These are phyloP conservation scores for Nevesoporus exiguus DNA, from an alignment of 768 basidiomycete genomes.

Conservation along the genomic window DNA sequence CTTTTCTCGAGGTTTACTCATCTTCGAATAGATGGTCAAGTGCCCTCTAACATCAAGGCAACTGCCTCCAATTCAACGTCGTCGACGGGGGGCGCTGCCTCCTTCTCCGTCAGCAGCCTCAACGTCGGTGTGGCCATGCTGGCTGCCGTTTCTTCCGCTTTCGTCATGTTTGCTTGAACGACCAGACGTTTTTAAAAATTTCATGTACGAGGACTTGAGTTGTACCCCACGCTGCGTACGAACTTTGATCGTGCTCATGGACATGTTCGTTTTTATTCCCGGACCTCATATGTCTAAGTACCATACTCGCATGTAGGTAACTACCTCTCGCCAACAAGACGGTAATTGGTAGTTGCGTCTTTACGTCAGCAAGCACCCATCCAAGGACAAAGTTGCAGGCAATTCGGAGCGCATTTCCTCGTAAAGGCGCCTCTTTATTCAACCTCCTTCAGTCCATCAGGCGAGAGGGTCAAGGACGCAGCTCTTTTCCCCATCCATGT, in stretches of 20 bases:
- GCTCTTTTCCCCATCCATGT: slow-evolving; percentile 20
- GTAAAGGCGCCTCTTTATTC: not conserved
- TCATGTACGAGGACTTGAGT: not conserved
- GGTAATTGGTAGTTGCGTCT: not conserved
- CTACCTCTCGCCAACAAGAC: not conserved
- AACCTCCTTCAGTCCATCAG: not conserved
- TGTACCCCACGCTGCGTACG: not conserved
- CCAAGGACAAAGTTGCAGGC: not conserved
- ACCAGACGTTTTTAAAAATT: not conserved
- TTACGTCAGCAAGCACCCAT: slow-evolving; percentile 27
- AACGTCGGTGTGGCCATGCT: slow-evolving; percentile 28
- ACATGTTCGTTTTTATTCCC: not conserved
- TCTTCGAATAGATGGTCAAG: slow-evolving; percentile 27
- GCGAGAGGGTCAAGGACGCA: not conserved
- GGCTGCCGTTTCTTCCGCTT: slow-evolving; percentile 33
- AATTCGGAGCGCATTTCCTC: not conserved
- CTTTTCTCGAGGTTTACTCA: not conserved
- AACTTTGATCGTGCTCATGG: slow-evolving; percentile 3
- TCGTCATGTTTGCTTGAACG: slow-evolving; percentile 35
- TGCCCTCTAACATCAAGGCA: slow-evolving; percentile 26
- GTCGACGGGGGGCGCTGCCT: slow-evolving; percentile 18
- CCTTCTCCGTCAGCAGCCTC: slow-evolving; percentile 22
- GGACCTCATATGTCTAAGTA: not conserved
- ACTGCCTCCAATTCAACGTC: slow-evolving; percentile 23
- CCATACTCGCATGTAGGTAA: not conserved